Base-by-base conservation (phyloP, 23 red algal genomes). In the Gracilaria caudata region DNA sequence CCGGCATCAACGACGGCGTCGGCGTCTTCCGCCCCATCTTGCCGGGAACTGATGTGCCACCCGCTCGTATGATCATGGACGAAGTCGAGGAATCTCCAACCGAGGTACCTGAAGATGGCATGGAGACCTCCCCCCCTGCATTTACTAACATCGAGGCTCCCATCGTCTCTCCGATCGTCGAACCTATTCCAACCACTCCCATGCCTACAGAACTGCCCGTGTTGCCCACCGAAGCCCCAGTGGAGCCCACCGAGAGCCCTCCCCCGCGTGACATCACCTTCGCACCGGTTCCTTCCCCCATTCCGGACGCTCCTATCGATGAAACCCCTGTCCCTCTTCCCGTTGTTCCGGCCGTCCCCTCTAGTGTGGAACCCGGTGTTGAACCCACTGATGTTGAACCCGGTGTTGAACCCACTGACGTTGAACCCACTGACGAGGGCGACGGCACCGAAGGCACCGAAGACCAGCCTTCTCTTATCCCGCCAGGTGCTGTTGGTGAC, bases 11-110 rank as follows among this genome's bases (percentile, higher is more conserved):
- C 70, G 85, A 89, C 60, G 85, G 85, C 2, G 41, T 19, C 12
- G 44, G 29, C 29, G 35, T 78, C 32, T 89, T 89, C 56, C 51
- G 73, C 23, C 85, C 85, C 30, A 77, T 89, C 40, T 41, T 78
- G 17, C 85, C 85, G 14, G 85, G 85, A 26, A 49, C 72, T 40
- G 12, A 61, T 7, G 54, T 77, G 7, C 71, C 85, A 5, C 37
- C 85, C 68, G 68, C 85, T 13, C 77, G 77, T 8, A 23, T 60
- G 38, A 4, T 40, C 5, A 51, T 7, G 37, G 77, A 23, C 37
- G 77, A 80, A 25, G 10, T 16, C 46, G 24, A 61, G 38, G 56
- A 80, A 14, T 41, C 77, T 0, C 56, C 77, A 6, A 20, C 16
- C 21, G 77, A 80, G 43, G 46, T 8, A 0, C 5, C 38, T 33